These are phyloP conservation scores for Talaromyces rugulosus DNA, from an alignment of 2,329 filamentous ascomycete genomes.

Conservation along the genomic window DNA sequence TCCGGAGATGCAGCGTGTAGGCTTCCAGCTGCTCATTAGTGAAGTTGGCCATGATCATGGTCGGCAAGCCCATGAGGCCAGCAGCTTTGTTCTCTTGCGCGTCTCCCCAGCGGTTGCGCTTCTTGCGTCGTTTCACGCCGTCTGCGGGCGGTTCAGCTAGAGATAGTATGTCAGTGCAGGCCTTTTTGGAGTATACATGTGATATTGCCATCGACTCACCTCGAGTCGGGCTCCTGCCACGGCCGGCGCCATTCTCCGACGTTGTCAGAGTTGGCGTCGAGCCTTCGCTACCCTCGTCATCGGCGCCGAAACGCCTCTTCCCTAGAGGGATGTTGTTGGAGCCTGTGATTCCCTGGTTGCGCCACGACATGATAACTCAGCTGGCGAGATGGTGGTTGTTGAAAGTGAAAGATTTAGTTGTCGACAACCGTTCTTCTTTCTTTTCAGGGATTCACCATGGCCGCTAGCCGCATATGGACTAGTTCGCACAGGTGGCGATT, in stretches of 20 bases:
- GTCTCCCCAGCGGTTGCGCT: conserved; percentile 98
- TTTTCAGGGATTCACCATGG: not conserved
- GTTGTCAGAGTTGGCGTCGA: conserved; percentile 45
- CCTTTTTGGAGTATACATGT: too few species aligned
- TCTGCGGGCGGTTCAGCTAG: conserved; percentile 55
- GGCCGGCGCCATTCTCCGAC: conserved; percentile 58
- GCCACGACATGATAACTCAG: conserved; percentile 54
- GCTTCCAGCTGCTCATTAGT: conserved; percentile 97
- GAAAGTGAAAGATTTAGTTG: conserved; percentile 1
- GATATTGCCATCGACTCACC: conserved; percentile 47
- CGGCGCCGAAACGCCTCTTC: conserved; percentile 72
- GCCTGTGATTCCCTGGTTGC: conserved; percentile 79
- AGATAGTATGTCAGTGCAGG: too few species aligned
- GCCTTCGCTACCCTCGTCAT: conserved; percentile 49
- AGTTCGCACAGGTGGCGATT: not conserved
- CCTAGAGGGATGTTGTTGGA: conserved; percentile 98
- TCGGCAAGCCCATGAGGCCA: conserved; percentile 93
- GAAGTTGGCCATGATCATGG: conserved; percentile 95
- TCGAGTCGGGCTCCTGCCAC: conserved; percentile 86
- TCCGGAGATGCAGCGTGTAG: conserved; percentile 91
- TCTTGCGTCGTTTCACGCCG: conserved; percentile 86
- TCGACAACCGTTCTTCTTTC: not conserved
- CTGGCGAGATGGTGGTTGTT: conserved; percentile 7
- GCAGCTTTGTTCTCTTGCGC: conserved; percentile 97
- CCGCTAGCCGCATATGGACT: not conserved